These are phyloP conservation scores for Amaranthus palmeri DNA, from an alignment of 148 eudicot genomes.

Conservation along the genomic window DNA sequence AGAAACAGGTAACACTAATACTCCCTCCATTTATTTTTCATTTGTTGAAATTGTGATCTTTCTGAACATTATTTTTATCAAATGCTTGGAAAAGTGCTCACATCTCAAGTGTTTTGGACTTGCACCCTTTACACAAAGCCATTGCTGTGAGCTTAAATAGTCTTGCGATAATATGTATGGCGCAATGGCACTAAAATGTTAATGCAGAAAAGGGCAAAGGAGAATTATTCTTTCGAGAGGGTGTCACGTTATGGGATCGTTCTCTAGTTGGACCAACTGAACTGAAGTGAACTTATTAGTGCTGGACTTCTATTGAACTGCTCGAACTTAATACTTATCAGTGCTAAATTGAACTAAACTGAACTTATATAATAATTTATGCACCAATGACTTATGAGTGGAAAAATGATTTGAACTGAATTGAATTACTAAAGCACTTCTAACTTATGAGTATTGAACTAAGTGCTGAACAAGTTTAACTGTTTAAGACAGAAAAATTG, in stretches of 20 bases:
- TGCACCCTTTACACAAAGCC: neutral
- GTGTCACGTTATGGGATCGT: neutral
- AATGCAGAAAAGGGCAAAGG: neutral
- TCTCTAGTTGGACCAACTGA: no score
- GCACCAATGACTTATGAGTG: no score
- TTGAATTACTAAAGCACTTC: no score
- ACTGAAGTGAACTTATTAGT: no score
- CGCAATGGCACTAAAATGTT: neutral
- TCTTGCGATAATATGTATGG: neutral
- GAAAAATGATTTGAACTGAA: no score
- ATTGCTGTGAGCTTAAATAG: neutral
- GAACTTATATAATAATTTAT: no score
- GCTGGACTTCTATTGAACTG: no score
- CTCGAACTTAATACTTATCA: no score
- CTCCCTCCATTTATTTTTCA: neutral
- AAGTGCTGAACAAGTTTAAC: no score
- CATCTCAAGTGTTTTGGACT: neutral
- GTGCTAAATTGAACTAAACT: no score
- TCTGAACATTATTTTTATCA: neutral
- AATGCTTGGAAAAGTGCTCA: neutral
- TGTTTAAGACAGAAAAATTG: no score
- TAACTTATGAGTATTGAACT: no score
- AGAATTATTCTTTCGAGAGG: neutral
- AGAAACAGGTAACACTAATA: constrained; percentile 66
- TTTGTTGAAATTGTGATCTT: neutral